phyloP scores from a whole-genome alignment of 2,329 filamentous ascomycete species.

The Monilinia laxa region DNA sequence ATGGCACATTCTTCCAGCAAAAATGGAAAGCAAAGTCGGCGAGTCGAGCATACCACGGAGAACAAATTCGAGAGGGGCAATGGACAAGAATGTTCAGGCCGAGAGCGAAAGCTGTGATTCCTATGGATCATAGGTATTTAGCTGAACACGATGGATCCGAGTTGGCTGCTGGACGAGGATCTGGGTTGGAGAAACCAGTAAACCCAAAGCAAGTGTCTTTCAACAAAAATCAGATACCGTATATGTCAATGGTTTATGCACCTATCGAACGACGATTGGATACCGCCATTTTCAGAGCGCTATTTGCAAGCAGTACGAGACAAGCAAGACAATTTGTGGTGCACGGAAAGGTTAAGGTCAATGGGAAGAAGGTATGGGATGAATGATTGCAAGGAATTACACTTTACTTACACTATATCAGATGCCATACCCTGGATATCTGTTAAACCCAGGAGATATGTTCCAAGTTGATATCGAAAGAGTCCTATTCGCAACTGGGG shows the following conservation, averaged over 20 bases:
- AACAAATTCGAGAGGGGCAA: slow-evolving; percentile 87
- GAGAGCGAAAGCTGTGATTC: slow-evolving; percentile 75
- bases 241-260: slow-evolving; percentile 94
- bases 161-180: slow-evolving; percentile 79
- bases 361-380: slow-evolving; percentile 79
- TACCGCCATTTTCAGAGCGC: slow-evolving; percentile 86
- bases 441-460: slow-evolving; percentile 95
- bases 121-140: slow-evolving; percentile 80
- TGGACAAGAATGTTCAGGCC: slow-evolving; percentile 93
- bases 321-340: slow-evolving; percentile 94
- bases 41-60: slow-evolving; percentile 87
- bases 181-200: slow-evolving; percentile 50
- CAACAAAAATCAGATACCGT: slow-evolving; percentile 61
- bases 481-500: slow-evolving; percentile 85
- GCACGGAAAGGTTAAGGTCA: slow-evolving; percentile 91
- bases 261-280: slow-evolving; percentile 89
- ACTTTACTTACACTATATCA: slow-evolving; percentile 42
- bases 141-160: slow-evolving; percentile 79
- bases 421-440: slow-evolving; percentile 92
- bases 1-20: slow-evolving; percentile 88
- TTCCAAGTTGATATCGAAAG: slow-evolving; percentile 91
- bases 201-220: slow-evolving; percentile 49
- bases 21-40: slow-evolving; percentile 92
- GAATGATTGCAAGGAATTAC: not conserved
- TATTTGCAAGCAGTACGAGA: slow-evolving; percentile 90